Base-by-base conservation (phyloP, 2,329 filamentous ascomycete genomes). In the Arthroderma sp. region DNA sequence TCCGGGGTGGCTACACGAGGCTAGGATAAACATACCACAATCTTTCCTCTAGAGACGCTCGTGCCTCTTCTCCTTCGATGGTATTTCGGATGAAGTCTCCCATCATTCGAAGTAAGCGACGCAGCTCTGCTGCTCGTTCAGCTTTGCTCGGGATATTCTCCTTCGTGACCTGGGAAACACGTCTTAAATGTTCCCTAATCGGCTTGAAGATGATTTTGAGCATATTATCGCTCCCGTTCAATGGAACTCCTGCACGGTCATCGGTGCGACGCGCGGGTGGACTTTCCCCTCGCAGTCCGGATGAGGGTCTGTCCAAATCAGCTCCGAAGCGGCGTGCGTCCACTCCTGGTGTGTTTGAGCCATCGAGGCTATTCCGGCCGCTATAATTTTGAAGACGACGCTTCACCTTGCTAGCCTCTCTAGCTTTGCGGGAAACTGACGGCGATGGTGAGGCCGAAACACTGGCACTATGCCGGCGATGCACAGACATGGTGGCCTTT, bases 401-500 rank as follows among this genome's bases (percentile, higher is more conserved):
- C 31, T 67, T 58, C 33, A 61, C 50, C 37, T 64, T 63, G 43
- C 69, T 67, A 9, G 54, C 53, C 41, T 70, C 67, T 37, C 67
- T 61, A 57, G 38, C 55, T 47, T 69, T 69, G 38, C 66, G 66
- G 32, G 57, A 53, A 33, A 57, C 52, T 3, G 64, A 63, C 30
- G 66, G 65, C 4, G 65, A 65, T 11, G 69, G 69, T 6, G 68
- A 71, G 9, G 65, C 65, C 5, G 67, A 69, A 7, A 67, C 58
- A 48, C 64, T 67, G 22, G 53, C 55, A 45, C 62, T 62, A 28
- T 57, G 53, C 10, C 56, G 56, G 39, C 58, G 51, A 8, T 63
- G 59, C 8, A 58, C 54, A 36, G 55, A 47, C 37, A 40, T 29
- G n/a, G 55, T 54, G 10, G 50, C 48, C 57, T 93, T 89, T 68